Evolutionary conservation across 2,329 filamentous ascomycete genomes (phyloP), one percentile per base, ranked within the genome.

Genomic region (Sarocladium kiliense): DNA sequence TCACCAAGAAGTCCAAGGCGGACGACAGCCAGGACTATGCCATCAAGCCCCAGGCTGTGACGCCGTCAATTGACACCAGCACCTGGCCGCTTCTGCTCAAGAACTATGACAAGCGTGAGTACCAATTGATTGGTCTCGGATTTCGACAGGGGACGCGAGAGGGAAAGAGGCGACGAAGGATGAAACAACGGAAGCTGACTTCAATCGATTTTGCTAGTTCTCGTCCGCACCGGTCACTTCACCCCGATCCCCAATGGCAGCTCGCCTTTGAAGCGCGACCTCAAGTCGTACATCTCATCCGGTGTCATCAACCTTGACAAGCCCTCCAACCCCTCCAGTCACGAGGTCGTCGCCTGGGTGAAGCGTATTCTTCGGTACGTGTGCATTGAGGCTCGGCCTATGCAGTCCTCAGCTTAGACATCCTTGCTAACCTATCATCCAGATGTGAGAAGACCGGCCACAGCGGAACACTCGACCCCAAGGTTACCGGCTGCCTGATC

Each of bases 331-430:
- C 93, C 93, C 55, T 97, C 92, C 63, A 94, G 88, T 68, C 94
- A 99, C 82, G 94, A 99, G 80, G 94, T 99, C 62, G 94, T 99
- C 68, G 93, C 94, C 63, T 99, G 94, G 94, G 89, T 97, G 65
- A 99, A 99, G 87, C 87, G 93, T 66, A 97, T 97, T 67, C 81
- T 99, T 56, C 87, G 88, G 88, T 91, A 84, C 61, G 75, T 68
- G n/a, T 14, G 26, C 19, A 23, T 6, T 23, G 3, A 21, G 25
- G 25, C 14, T 4, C 26, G 10, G 27, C 25, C 25, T 7, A 27
- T 18, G 9, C 27, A 16, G 10, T 14, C 12, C n/a, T n/a, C 6
- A 9, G 7, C 3, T 27, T 18, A 10, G 44, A 21, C 7, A 11
- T 5, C 6, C 25, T 34, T 21, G 30, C 27, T 51, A 18, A 36